Percentiles rank a stretch among this genome's conserved stretches.
Conservation (phyloP, 1,284 basidiomycete genomes). For the Leccinum variabile region DNA sequence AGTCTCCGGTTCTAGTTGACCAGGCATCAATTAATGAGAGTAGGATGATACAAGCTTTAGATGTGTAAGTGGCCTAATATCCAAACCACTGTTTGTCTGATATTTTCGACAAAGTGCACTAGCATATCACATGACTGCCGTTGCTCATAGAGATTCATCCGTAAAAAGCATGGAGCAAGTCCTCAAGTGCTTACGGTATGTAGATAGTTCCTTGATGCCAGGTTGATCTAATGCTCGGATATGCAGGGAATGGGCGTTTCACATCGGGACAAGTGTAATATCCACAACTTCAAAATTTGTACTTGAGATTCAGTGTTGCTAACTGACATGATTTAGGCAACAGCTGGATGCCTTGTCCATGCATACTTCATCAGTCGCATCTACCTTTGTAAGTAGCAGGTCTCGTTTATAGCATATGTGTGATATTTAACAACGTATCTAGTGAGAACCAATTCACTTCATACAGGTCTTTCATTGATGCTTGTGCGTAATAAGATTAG, state of each 20-base stretch:
- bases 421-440: neutral
- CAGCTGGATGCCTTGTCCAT: slow-evolving; percentile 27
- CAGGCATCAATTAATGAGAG: slow-evolving; percentile 6
- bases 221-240: neutral
- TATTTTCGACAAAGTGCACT: slow-evolving; percentile 16
- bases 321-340: slow-evolving; percentile 13
- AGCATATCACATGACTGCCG: slow-evolving; percentile 7
- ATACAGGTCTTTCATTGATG: slow-evolving; percentile 4
- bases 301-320: slow-evolving; percentile 1
- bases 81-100: neutral
- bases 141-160: slow-evolving; percentile 9
- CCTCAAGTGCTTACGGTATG: slow-evolving; percentile 14
- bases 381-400: slow-evolving; percentile 22
- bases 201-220: neutral
- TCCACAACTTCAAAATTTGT: neutral
- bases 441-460: slow-evolving; percentile 12
- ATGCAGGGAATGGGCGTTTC: slow-evolving; percentile 14
- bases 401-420: neutral
- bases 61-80: slow-evolving; percentile 10
- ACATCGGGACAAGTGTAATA: slow-evolving; percentile 20
- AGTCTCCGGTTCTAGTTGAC: neutral
- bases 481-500: slow-evolving; percentile 20
- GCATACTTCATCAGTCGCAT: slow-evolving; percentile 26
- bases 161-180: rapidly evolving
- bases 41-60: slow-evolving; percentile 23